Percentiles rank a stretch among this genome's conserved stretches.
Conservation (phyloP, 208 protist genomes). For the Acanthamoeba lenticulata region DNA sequence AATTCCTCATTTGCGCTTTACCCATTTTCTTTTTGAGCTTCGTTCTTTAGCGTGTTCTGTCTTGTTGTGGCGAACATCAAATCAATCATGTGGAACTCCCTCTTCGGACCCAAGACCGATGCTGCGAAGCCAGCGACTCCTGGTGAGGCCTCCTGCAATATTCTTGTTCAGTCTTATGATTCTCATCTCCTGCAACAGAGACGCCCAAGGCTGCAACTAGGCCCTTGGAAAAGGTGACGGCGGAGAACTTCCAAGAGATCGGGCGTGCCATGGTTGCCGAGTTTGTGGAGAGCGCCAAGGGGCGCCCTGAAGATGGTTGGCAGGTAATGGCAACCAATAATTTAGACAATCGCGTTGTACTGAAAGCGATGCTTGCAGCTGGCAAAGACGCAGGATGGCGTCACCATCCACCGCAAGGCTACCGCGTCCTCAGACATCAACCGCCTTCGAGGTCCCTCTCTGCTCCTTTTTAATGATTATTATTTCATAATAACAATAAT, state of each 20-base stretch:
- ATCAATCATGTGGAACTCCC: conserved; percentile 9
- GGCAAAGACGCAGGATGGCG: neutral
- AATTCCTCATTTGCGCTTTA: no score
- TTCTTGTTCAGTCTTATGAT: neutral
- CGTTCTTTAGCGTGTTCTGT: neutral
- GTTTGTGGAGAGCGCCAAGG: neutral
- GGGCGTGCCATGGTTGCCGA: conserved; percentile 30
- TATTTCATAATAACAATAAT: neutral
- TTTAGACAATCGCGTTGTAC: neutral
- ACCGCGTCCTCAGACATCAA: conserved; percentile 21
- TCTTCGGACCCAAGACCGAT: neutral
- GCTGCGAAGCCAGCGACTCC: neutral
- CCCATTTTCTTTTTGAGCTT: neutral
- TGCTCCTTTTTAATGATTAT: neutral
- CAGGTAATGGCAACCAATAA: neutral
- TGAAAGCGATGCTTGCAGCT: neutral
- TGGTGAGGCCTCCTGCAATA: neutral
- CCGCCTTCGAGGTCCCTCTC: neutral
- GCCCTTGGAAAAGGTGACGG: neutral
- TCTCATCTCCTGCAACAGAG: neutral
- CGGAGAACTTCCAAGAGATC: conserved; percentile 20
- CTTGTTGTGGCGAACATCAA: no score
- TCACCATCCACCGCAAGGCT: conserved; percentile 44
- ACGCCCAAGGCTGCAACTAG: neutral
- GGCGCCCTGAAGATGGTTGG: neutral